Evolutionary conservation across 768 basidiomycete species (phyloP), one percentile per base, ranked within the genome.

Genomic region (Cystofilobasidium capitatum): DNA sequence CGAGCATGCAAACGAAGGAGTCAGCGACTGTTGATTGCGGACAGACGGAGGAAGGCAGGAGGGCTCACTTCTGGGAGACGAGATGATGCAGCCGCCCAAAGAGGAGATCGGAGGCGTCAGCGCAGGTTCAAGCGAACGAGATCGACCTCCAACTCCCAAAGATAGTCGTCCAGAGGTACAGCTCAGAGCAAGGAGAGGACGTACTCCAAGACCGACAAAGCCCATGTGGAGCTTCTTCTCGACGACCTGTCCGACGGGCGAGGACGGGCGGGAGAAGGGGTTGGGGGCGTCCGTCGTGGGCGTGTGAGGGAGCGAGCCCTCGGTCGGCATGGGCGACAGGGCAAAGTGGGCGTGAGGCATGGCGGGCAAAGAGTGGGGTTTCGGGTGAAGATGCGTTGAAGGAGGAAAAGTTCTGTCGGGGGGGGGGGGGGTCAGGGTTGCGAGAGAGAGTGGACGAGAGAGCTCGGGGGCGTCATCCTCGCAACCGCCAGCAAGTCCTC

Each of bases 201-300:
- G 22, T 44, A 10, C 22, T 1, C 78, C 79, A 10, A 80, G 71
- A 33, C 79, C 79, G 59, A 78, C 74, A 73, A 81, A 82, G 2
- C 83, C 85, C 71, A 85, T 26, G 44, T 31, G 22, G 20, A 57
- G 31, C 31, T 24, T 37, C 54, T 12, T 37, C 39, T 44, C 29
- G 44, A 36, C 29, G 62, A 51, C 45, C 47, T 44, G 45, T 14
- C 39, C 51, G 16, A 45, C 51, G 20, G 65, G 65, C 16, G 65
- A 66, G 24, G 29, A 55, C 6, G 66, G 66, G 1, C 66, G 49
- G 9, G 51, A 58, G 54, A 68, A 68, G 13, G 66, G 66, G 42
- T 68, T 68, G n/a, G 60, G 60, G 1, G 59, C 36, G 36, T 68
- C 66, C 33, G 6, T 20, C 29, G 10, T 14, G 4, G 65, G 65